Conservation (phyloP, 1,139 yeast species). For the Geotrichum phurueaensis region DNA sequence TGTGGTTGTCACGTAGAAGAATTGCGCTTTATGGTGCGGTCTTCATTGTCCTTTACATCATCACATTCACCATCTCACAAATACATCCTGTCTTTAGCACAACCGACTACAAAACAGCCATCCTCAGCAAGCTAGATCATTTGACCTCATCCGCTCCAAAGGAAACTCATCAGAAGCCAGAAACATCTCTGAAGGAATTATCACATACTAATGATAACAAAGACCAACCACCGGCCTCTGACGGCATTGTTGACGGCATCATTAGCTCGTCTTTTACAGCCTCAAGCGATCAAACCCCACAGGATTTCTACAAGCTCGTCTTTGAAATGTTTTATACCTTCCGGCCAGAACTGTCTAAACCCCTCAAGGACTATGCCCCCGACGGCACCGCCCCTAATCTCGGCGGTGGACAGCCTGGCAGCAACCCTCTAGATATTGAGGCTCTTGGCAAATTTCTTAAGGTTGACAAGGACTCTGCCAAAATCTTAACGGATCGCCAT, state of each 20-base stretch:
- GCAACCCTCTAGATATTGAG: slow-evolving; percentile 3
- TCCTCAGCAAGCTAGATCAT: slow-evolving; percentile 4
- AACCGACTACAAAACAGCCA: slow-evolving; percentile 5
- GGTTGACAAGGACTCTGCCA: slow-evolving; percentile 44
- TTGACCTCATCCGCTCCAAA: neutral
- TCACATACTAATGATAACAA: neutral
- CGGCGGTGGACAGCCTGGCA: slow-evolving; percentile 1
- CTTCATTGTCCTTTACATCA: slow-evolving; percentile 5
- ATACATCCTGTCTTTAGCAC: slow-evolving; percentile 3
- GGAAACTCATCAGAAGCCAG: neutral
- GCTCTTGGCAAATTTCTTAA: slow-evolving; percentile 41
- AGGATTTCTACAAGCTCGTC: slow-evolving; percentile 7
- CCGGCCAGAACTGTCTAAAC: slow-evolving; percentile 4
- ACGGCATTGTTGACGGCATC: neutral
- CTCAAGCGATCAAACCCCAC: slow-evolving; percentile 2
- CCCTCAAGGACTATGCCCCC: slow-evolving; percentile 4
- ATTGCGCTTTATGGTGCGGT: slow-evolving; percentile 10
- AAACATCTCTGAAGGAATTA: neutral
- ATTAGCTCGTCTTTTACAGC: neutral
- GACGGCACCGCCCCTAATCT: slow-evolving; percentile 1
- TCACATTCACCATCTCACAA: slow-evolving; percentile 1
- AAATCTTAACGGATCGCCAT: slow-evolving; percentile 50
- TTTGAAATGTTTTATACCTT: slow-evolving; percentile 11
- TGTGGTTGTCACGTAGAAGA: slow-evolving; percentile 8
- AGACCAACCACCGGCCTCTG: neutral